phyloP scores from a whole-genome alignment of 1,284 basidiomycete species.

The Pisolithus thermaeus region DNA sequence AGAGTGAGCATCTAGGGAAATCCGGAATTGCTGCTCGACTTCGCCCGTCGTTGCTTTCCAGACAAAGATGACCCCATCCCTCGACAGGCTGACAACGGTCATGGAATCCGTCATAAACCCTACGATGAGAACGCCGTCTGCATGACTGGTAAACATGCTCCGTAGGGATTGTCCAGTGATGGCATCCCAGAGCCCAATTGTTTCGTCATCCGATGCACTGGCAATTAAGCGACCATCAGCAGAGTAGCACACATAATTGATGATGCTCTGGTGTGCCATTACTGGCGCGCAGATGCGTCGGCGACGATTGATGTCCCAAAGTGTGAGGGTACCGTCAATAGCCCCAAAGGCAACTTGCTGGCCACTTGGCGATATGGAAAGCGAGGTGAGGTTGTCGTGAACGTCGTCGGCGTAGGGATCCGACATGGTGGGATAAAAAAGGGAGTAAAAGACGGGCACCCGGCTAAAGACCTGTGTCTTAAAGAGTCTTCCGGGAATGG shows the following conservation, averaged over 20 bases:
- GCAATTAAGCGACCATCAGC: slow-evolving; percentile 8
- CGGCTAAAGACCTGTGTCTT: neutral
- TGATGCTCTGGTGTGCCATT: neutral
- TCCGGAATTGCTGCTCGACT: neutral
- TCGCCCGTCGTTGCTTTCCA: neutral
- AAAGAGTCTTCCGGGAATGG: no score
- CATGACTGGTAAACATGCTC: neutral
- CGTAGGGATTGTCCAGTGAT: neutral
- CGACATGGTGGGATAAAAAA: neutral
- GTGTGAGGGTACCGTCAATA: slow-evolving; percentile 1
- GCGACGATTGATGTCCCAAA: slow-evolving; percentile 1
- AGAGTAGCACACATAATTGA: slow-evolving; percentile 11
- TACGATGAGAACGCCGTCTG: slow-evolving; percentile 1
- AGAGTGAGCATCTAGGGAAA: neutral
- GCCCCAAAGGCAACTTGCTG: slow-evolving; percentile 1
- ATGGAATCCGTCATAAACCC: slow-evolving; percentile 8
- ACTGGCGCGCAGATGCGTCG: neutral
- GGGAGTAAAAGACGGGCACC: neutral
- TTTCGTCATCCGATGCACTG: slow-evolving; percentile 33
- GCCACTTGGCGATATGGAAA: slow-evolving; percentile 6
- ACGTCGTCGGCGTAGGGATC: neutral
- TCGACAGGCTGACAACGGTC: slow-evolving; percentile 33
- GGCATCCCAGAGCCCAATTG: slow-evolving; percentile 5
- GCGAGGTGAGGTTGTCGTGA: neutral
- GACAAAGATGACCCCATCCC: neutral